Conservation (phyloP, 768 basidiomycete genomes). For the Tulasnella sp. region DNA sequence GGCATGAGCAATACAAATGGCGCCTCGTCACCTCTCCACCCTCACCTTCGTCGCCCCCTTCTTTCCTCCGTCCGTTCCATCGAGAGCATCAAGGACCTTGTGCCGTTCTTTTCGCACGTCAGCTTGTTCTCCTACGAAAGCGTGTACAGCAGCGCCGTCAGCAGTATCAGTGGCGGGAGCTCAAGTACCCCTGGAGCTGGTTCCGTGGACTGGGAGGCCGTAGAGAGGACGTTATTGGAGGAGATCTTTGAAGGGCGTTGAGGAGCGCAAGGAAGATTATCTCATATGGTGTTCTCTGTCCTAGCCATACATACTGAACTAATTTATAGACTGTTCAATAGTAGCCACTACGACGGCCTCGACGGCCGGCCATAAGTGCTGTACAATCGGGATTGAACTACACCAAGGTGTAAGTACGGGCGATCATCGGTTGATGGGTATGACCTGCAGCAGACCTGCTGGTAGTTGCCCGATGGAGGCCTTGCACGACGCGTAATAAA, state of each 20-base stretch:
- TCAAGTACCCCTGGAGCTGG: conserved; percentile 23
- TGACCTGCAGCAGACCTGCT: too few species aligned
- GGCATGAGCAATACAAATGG: neutral
- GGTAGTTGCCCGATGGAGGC: too few species aligned
- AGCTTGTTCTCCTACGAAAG: conserved; percentile 85
- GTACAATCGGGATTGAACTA: too few species aligned
- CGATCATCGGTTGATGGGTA: too few species aligned
- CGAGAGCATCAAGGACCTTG: conserved; percentile 70
- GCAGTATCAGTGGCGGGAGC: neutral
- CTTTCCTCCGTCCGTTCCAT: conserved; percentile 58
- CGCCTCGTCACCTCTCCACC: conserved; percentile 20
- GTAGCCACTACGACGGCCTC: too few species aligned
- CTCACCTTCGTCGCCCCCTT: conserved; percentile 60
- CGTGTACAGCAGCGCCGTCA: conserved; percentile 51
- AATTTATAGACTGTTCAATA: too few species aligned
- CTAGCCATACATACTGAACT: too few species aligned
- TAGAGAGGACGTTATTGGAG: conserved; percentile 65
- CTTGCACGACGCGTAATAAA: too few species aligned
- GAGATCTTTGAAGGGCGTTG: conserved; percentile 70
- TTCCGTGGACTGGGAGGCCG: conserved; percentile 77
- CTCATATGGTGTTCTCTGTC: too few species aligned
- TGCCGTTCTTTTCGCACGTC: conserved; percentile 82
- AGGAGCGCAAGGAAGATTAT: neutral
- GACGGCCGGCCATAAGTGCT: too few species aligned
- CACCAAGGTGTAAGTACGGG: too few species aligned